Base-by-base conservation (phyloP, 2,329 filamentous ascomycete genomes). In the Escovopsis sp. region DNA sequence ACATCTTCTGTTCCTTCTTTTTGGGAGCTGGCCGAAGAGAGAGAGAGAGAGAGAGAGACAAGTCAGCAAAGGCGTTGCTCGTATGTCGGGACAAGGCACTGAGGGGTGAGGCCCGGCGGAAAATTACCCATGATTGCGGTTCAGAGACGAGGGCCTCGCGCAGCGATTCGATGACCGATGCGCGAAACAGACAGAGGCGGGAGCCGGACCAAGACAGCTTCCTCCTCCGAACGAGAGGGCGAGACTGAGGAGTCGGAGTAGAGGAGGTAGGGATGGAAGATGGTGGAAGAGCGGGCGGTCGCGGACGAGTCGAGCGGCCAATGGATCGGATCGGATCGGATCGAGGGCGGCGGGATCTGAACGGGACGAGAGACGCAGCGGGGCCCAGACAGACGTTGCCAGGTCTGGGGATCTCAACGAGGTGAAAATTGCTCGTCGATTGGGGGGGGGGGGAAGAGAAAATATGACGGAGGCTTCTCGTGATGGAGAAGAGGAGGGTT, bases 1-100 rank as follows among this genome's bases (percentile, higher is more conserved):
- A 86, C 84, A 98, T 89, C 75, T 93, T 98, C 79, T 94, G 74
- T 68, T 94, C 81, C 71, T 86, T 84, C 72, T 93, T 93, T 65
- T 88, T 84, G 53, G 88, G 89, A 75, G 84, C 88, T 94, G 37
- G 58, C 46, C 60, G 41, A 5, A 7, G 27, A 11, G 27, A 30
- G 27, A 27, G 25, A 27, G 25, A 5, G 25, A 27, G 25, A 27
- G 25, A 30, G 20, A 20, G 47, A 46, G 41, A 39, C 42, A 45
- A 7, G 41, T 51, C 40, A 51, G 48, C 34, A 45, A 36, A 11
- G n/a, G 37, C 31, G 41, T 13, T 20, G 33, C 31, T 7, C 5
- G 16, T 14, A 16, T 2, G 20, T 16, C 34, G 35, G 44, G 45
- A 39, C 36, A 35, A 39, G 27, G 24, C 37, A 16, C 20, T 25